These are phyloP conservation scores for Cutaneotrichosporon daszewskae DNA, from an alignment of 1,284 basidiomycete species.

Conservation along the genomic window DNA sequence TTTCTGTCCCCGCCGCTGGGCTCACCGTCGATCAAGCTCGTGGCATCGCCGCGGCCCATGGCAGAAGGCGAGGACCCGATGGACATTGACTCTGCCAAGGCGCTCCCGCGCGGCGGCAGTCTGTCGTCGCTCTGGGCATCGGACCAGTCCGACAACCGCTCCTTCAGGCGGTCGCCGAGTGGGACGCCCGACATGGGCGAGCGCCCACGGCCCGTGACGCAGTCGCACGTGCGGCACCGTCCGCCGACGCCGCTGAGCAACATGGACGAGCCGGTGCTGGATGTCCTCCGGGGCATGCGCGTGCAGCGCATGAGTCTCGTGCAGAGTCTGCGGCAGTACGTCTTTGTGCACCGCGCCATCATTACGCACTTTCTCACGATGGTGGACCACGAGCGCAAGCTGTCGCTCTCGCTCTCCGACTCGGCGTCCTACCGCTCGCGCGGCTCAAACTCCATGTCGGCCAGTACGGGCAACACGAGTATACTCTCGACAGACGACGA, in stretches of 20 bases:
- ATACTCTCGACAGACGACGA: conserved; percentile 35
- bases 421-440: background rate
- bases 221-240: conserved; percentile 35
- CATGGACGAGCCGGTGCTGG: conserved; percentile 66
- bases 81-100: background rate
- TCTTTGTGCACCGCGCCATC: conserved; percentile 80
- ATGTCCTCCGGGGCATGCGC: conserved; percentile 78
- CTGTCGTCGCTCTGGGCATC: too few relatives aligned
- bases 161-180: background rate
- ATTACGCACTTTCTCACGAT: conserved; percentile 73
- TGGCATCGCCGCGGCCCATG: too few relatives aligned
- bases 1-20: too few relatives aligned
- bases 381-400: conserved; percentile 57
- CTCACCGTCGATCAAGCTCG: too few relatives aligned
- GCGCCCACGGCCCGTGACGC: conserved; percentile 16
- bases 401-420: background rate
- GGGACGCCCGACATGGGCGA: too few relatives aligned
- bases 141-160: too few relatives aligned
- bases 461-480: conserved; percentile 2
- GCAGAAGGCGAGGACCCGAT: too few relatives aligned
- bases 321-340: conserved; percentile 80
- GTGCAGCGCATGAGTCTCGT: conserved; percentile 87
- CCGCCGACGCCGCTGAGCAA: conserved; percentile 57
- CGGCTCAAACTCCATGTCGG: background rate
- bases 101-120: background rate